Evolutionary conservation across 2,329 filamentous ascomycete species (phyloP), one percentile per base, ranked within the genome.

Genomic region (Calonectria henricotiae): DNA sequence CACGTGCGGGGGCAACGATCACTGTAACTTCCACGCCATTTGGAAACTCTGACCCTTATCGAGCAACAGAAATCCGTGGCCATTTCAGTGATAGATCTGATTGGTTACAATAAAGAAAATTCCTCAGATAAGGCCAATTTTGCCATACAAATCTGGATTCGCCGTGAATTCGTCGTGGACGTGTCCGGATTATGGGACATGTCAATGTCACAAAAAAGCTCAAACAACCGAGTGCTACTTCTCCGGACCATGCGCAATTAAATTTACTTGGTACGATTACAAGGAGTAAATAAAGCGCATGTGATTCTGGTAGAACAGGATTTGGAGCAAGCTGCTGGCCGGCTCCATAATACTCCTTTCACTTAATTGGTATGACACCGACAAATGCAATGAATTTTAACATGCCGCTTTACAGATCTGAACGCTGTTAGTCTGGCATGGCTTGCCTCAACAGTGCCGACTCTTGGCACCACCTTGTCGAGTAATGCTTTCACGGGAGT

Each of bases 271-370:
- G 11, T 30, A 30, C 9, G 55, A 60, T 32, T 60, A 41, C 23
- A 20, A 15, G 11, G 55, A 35, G 13, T 41, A 43, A 20, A 17
- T 30, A 43, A 6, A n/a, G 55, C 2, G 55, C 55, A 9, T 60
- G 55, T 5, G 55, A 43, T 43, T n/a, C 23, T 9, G 37, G 35
- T 30, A 43, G 35, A n/a, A 25, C 20, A 43, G 55, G 55, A 1
- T n/a, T 25, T 25, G 55, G 55, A 12, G 43, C 55, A 3, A 60
- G 35, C 11, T 60, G 55, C 15, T 60, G 55, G 55, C 43, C 3
- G 17, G 55, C 27, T 6, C 4, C 23, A 20, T 8, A 51, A 9
- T 2, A 35, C 12, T 20, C 27, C 27, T 20, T 2, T 8, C 7
- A 9, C 32, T 0, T 35, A 6, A 20, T 7, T n/a, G 5, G 11